Evolutionary conservation across 2,329 filamentous ascomycete genomes (phyloP).

Genomic region (Samsoniella hepiali): DNA sequence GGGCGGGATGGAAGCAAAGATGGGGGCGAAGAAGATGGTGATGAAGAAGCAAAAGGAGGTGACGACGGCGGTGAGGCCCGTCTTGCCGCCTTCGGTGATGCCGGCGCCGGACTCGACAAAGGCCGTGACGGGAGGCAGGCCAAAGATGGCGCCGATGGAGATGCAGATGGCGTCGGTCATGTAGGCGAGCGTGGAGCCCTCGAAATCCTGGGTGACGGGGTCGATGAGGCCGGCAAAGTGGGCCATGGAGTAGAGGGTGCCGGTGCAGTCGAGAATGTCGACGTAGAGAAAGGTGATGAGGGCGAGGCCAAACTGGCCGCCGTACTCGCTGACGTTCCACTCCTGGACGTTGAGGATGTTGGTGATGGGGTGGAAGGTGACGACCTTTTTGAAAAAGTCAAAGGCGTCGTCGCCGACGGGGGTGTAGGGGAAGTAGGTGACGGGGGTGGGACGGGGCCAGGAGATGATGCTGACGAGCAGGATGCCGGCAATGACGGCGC

Average conservation of each 20-base stretch:
- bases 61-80: constrained; percentile 76
- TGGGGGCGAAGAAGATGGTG: constrained; percentile 83
- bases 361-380: constrained; percentile 75
- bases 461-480: constrained; percentile 82
- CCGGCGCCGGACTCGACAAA: constrained; percentile 89
- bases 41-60: constrained; percentile 83
- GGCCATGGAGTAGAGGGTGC: constrained; percentile 87
- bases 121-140: constrained; percentile 76
- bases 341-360: constrained; percentile 67
- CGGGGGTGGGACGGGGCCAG: constrained; percentile 72
- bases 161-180: constrained; percentile 76
- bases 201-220: constrained; percentile 80
- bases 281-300: constrained; percentile 89
- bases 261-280: constrained; percentile 83
- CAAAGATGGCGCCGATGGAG: constrained; percentile 75
- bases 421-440: constrained; percentile 80
- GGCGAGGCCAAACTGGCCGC: constrained; percentile 75
- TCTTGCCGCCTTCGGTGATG: constrained; percentile 82
- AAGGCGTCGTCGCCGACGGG: constrained; percentile 66
- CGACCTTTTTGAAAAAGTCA: constrained; percentile 85
- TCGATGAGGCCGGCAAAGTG: constrained; percentile 75
- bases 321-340: constrained; percentile 67
- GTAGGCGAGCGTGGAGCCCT: constrained; percentile 79
- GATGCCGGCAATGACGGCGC: constrained; percentile 80
- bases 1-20: constrained; percentile 83